phyloP scores from a whole-genome alignment of 1,284 basidiomycete species.

The Fomes fomentarius region DNA sequence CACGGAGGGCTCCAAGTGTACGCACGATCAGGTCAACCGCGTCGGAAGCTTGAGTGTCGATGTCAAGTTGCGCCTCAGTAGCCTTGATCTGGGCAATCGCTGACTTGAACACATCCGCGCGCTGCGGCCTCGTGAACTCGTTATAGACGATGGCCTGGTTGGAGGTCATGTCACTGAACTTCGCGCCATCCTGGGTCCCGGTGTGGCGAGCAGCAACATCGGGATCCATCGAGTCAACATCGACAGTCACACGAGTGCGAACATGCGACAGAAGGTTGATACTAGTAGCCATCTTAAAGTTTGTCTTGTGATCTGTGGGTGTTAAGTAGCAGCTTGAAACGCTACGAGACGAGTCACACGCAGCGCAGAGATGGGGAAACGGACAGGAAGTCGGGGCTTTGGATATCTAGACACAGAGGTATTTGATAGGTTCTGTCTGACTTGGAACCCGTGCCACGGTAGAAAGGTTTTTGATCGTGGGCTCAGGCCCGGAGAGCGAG shows the following conservation, averaged over 20 bases:
- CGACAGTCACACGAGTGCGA: slow-evolving; percentile 40
- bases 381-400: too few relatives aligned
- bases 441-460: too few relatives aligned
- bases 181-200: slow-evolving; percentile 19
- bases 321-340: too few relatives aligned
- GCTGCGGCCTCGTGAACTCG: slow-evolving; percentile 40
- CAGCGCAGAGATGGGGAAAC: too few relatives aligned
- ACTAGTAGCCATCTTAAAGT: slow-evolving; percentile 16
- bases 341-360: too few relatives aligned
- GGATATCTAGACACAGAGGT: too few relatives aligned
- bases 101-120: slow-evolving; percentile 35
- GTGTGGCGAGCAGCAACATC: slow-evolving; percentile 43
- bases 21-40: slow-evolving; percentile 46
- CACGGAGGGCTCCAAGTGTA: too few relatives aligned
- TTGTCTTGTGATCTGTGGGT: not conserved
- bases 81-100: slow-evolving; percentile 39
- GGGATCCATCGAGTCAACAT: slow-evolving; percentile 56
- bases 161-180: slow-evolving; percentile 55
- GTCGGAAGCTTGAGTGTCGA: slow-evolving; percentile 39
- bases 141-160: slow-evolving; percentile 50
- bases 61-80: slow-evolving; percentile 23
- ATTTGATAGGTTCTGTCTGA: too few relatives aligned
- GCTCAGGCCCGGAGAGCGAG: too few relatives aligned
- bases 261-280: slow-evolving; percentile 42
- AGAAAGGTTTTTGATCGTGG: too few relatives aligned